phyloP scores from a whole-genome alignment of 2,329 filamentous ascomycete species.

The Chalaropsis thielavioides region DNA sequence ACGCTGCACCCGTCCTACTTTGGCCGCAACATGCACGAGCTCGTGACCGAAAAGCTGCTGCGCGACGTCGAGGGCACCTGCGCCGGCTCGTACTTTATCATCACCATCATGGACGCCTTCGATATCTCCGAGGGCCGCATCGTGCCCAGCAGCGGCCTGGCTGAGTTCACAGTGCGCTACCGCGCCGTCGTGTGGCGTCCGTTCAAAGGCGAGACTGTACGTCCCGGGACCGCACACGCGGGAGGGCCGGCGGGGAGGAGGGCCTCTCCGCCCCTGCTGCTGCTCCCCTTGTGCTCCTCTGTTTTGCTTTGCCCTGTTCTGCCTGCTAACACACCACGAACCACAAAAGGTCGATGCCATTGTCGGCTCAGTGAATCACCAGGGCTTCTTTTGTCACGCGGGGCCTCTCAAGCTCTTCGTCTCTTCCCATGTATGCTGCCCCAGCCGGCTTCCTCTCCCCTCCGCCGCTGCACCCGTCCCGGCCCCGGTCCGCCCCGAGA shows the following conservation, averaged over 20 bases:
- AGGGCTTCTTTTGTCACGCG: slow-evolving; percentile 79
- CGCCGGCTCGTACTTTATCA: slow-evolving; percentile 92
- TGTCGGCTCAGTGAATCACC: slow-evolving; percentile 78
- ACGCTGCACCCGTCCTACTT: slow-evolving; percentile 96
- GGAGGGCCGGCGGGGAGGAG: too few relatives aligned
- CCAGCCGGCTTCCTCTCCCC: background rate
- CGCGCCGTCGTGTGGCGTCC: slow-evolving; percentile 94
- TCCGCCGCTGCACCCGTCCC: background rate
- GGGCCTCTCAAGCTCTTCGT: slow-evolving; percentile 69
- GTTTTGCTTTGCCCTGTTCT: background rate
- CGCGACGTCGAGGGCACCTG: slow-evolving; percentile 91
- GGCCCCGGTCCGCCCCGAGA: background rate
- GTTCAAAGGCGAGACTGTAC: slow-evolving; percentile 94
- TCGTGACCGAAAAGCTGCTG: slow-evolving; percentile 77
- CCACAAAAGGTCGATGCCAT: slow-evolving; percentile 68
- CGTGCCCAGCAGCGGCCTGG: slow-evolving; percentile 76
- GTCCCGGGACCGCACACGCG: slow-evolving; percentile 23
- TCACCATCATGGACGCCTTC: slow-evolving; percentile 93
- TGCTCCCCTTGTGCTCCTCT: too few relatives aligned
- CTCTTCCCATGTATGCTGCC: slow-evolving; percentile 56
- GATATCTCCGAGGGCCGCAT: slow-evolving; percentile 90
- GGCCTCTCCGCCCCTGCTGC: too few relatives aligned
- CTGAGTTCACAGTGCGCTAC: slow-evolving; percentile 89
- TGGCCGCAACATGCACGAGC: slow-evolving; percentile 79
- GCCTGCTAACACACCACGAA: background rate